A percentile compares a stretch with the other conserved stretches of the same genome.
phyloP scores from a whole-genome alignment of 176 grass and related monocot genomes.

The Paspalum notatum region DNA sequence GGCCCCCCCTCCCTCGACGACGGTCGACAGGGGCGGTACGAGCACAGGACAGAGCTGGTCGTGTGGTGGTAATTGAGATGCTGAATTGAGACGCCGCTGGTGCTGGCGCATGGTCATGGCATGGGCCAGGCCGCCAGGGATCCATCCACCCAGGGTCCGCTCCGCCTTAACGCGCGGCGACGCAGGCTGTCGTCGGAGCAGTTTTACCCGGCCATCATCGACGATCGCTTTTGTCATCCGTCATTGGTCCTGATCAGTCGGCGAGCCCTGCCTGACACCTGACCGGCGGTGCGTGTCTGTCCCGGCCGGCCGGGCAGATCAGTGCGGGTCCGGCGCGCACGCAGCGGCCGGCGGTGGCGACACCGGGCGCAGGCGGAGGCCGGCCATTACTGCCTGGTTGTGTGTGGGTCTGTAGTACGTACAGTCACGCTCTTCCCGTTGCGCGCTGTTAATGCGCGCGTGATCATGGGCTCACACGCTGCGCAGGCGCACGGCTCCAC shows the following conservation, averaged over 20 bases:
- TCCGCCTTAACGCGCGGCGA: background rate
- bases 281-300: background rate
- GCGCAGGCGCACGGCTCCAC: background rate
- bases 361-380: background rate
- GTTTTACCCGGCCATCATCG: background rate
- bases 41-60: background rate
- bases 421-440: constrained; percentile 22
- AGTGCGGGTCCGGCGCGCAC: background rate
- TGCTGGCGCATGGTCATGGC: too few species aligned
- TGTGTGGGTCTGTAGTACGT: background rate
- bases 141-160: too few species aligned
- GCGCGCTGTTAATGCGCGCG: constrained; percentile 18
- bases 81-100: too few species aligned
- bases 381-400: background rate
- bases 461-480: background rate
- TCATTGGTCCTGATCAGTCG: background rate
- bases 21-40: background rate
- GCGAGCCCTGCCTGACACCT: background rate
- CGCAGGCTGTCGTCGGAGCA: background rate
- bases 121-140: too few species aligned
- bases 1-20: background rate
- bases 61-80: background rate
- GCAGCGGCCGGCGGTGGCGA: background rate
- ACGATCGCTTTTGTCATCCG: background rate
- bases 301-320: too few species aligned